A percentile compares a stretch with the other conserved stretches of the same genome.
Evolutionary conservation across 176 grass and related monocot species (phyloP).

Genomic region (Eragrostis nindensis): DNA sequence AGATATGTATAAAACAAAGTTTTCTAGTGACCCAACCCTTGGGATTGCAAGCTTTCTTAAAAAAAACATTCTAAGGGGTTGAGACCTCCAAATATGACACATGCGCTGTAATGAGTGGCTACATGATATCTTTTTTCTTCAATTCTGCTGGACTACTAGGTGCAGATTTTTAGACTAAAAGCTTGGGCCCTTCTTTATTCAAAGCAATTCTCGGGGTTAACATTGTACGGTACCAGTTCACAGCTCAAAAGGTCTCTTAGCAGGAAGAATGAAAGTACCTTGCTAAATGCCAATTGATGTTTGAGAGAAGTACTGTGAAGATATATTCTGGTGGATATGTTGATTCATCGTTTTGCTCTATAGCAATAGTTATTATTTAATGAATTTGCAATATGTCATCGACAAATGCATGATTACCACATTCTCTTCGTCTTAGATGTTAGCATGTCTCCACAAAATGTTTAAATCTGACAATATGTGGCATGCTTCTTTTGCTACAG

Average conservation of each 20-base stretch:
- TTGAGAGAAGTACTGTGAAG: neutral
- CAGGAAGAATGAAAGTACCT: neutral
- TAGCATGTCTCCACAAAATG: neutral
- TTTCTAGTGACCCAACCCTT: neutral
- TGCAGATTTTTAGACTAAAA: neutral
- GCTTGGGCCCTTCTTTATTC: neutral
- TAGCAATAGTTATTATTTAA: neutral
- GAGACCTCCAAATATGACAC: neutral
- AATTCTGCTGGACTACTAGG: neutral
- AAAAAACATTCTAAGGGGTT: neutral
- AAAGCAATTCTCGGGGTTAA: neutral
- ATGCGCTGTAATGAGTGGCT: neutral
- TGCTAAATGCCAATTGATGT: neutral
- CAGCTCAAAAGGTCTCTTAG: neutral
- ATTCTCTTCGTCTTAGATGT: neutral
- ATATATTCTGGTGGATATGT: slow-evolving; percentile 10
- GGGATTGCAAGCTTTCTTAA: neutral
- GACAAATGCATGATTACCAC: neutral
- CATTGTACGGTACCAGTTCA: neutral
- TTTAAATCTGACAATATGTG: neutral
- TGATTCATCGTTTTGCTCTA: neutral
- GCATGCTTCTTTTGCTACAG: slow-evolving; percentile 45
- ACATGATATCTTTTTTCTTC: neutral
- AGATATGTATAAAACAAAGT: neutral
- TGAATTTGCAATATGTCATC: neutral